These are phyloP conservation scores for Glycyrrhiza uralensis DNA, from an alignment of 306 rosid genomes.

Conservation along the genomic window DNA sequence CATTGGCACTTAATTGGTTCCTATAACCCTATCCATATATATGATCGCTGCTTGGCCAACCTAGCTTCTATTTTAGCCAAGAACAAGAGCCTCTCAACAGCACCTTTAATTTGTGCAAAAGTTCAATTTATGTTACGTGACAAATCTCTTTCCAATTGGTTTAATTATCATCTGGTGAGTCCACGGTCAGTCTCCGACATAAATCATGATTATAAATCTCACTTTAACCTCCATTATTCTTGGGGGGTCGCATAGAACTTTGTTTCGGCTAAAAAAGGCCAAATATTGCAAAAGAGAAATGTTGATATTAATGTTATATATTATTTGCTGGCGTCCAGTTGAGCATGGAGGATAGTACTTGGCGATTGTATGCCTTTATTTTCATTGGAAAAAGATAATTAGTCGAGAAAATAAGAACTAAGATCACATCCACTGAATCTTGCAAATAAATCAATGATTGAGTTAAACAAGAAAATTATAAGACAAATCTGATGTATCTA, in stretches of 20 bases:
- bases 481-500: not conserved
- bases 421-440: conserved; percentile 6
- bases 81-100: no score
- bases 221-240: not conserved
- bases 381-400: not conserved
- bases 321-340: not conserved
- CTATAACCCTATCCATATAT: no score
- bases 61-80: not conserved
- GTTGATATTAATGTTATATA: not conserved
- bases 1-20: no score
- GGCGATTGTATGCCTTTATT: no score
- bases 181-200: not conserved
- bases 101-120: not conserved
- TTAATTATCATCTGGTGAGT: not conserved
- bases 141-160: not conserved
- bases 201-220: not conserved
- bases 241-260: not conserved
- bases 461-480: not conserved
- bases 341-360: no score
- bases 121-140: not conserved
- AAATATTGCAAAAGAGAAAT: not conserved
- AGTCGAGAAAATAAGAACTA: no score
- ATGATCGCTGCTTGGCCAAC: not conserved
- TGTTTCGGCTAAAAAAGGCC: not conserved
- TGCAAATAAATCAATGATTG: not conserved